phyloP scores from a whole-genome alignment of 2,329 filamentous ascomycete genomes.

The Penicillium griseofulvum region DNA sequence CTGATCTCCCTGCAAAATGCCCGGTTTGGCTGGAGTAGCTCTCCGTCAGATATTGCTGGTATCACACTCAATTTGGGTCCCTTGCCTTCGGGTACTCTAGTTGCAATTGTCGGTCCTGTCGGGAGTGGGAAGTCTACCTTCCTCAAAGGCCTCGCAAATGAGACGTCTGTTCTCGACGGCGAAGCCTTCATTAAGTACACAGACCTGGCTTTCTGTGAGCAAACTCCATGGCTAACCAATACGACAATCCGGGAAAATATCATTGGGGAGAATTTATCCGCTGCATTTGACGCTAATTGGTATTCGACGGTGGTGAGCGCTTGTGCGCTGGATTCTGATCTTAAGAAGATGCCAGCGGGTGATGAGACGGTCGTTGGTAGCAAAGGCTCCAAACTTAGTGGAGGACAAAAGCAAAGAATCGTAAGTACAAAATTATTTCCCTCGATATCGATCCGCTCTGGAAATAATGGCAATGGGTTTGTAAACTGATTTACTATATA shows the following conservation, averaged over 20 bases:
- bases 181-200: conserved; percentile 12
- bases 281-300: conserved; percentile 16
- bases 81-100: conserved; percentile 29
- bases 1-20: conserved; percentile 9
- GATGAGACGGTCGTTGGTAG: conserved; percentile 43
- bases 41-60: not conserved
- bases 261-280: conserved; percentile 15
- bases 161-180: conserved; percentile 21
- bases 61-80: not conserved
- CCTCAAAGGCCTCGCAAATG: conserved; percentile 33
- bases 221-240: conserved; percentile 30
- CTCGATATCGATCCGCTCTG: not conserved
- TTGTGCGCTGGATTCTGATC: conserved; percentile 29
- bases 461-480: not conserved
- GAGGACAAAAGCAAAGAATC: conserved; percentile 47
- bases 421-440: conserved; percentile 3
- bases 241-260: conserved; percentile 32
- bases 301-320: conserved; percentile 14
- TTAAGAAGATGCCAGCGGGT: conserved; percentile 26
- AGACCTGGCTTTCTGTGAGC: conserved; percentile 27
- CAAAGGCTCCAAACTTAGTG: conserved; percentile 45
- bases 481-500: not conserved
- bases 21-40: conserved; percentile 8
- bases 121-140: conserved; percentile 51
- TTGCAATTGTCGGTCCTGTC: conserved; percentile 46